phyloP scores from a whole-genome alignment of 441 rosid species.

The Pelargonium australe region DNA sequence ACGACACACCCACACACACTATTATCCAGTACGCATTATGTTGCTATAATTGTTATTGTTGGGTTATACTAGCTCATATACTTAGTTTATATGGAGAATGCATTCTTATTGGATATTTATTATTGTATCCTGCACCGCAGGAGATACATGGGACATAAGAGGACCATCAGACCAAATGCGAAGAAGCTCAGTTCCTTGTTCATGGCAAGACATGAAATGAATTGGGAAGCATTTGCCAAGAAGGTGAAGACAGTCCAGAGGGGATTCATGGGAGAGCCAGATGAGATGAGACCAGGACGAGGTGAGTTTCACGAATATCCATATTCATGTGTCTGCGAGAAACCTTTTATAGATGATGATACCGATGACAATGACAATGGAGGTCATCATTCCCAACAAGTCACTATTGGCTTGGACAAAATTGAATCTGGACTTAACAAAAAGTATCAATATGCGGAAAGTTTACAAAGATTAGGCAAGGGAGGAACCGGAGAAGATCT shows the following conservation, averaged over 20 bases:
- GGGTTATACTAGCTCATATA: no score
- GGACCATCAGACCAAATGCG: slow-evolving; percentile 91
- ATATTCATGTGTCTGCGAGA: slow-evolving; percentile 72
- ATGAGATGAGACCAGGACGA: slow-evolving; percentile 75
- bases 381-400: slow-evolving; percentile 15
- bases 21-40: no score
- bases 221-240: slow-evolving; percentile 68
- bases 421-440: background rate
- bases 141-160: slow-evolving; percentile 94
- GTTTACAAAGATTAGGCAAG: background rate
- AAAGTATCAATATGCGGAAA: slow-evolving; percentile 22
- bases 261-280: slow-evolving; percentile 97
- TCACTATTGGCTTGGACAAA: slow-evolving; percentile 8
- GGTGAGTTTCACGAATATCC: slow-evolving; percentile 92
- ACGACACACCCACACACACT: no score
- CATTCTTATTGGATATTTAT: background rate
- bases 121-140: slow-evolving; percentile 27
- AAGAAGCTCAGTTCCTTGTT: slow-evolving; percentile 78
- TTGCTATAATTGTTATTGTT: no score
- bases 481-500: no score
- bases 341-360: slow-evolving; percentile 33
- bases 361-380: slow-evolving; percentile 15
- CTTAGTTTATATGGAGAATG: no score
- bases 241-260: slow-evolving; percentile 78
- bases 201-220: slow-evolving; percentile 60